A percentile compares a stretch with the other conserved stretches of the same genome.
These are phyloP conservation scores for Luffa acutangula DNA, from an alignment of 306 rosid species.

Conservation along the genomic window DNA sequence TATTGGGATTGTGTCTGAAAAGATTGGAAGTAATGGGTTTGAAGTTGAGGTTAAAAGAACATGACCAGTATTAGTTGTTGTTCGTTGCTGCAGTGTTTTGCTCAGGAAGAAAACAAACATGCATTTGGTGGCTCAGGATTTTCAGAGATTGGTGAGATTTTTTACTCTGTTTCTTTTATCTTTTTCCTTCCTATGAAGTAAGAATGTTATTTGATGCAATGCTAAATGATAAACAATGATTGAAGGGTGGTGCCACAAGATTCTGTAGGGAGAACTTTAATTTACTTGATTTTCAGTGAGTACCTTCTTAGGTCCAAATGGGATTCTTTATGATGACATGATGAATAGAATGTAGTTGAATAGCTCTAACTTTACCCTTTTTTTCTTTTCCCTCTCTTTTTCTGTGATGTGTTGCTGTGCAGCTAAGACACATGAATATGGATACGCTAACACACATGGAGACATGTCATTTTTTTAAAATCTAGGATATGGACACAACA, in stretches of 20 bases:
- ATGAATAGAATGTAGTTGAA: not conserved
- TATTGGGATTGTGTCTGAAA: not conserved
- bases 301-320: not conserved
- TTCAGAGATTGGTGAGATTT: conserved; percentile 45
- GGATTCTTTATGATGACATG: not conserved
- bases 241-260: not conserved
- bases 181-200: not conserved
- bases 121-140: conserved; percentile 48
- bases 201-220: not conserved
- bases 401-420: not conserved
- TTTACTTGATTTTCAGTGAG: not conserved
- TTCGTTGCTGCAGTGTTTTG: conserved; percentile 45
- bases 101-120: conserved; percentile 47
- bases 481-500: too few relatives aligned
- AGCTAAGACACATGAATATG: too few relatives aligned
- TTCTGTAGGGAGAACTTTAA: not conserved
- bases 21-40: not conserved
- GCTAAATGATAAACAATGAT: not conserved
- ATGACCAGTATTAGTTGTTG: not conserved
- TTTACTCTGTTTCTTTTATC: not conserved
- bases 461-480: too few relatives aligned
- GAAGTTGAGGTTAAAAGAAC: not conserved
- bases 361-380: not conserved
- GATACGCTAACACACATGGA: too few relatives aligned
- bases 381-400: not conserved